Conservation (phyloP, 176 grass and related monocot genomes). For the Canna indica region DNA sequence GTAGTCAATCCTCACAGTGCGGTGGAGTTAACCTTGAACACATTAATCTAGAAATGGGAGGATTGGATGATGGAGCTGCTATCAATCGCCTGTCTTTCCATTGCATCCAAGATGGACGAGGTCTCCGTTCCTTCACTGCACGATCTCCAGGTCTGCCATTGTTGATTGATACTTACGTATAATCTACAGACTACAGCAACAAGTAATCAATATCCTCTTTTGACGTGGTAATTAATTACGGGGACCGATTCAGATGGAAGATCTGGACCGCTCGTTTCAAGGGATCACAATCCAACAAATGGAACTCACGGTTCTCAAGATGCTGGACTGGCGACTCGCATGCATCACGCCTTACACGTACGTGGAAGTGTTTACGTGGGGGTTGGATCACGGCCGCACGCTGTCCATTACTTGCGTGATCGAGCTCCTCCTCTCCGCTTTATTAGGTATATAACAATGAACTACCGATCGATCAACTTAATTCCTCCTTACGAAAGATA, state of each 20-base stretch:
- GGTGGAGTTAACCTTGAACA: neutral
- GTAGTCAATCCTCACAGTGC: neutral
- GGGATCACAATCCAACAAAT: conserved; percentile 40
- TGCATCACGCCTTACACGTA: conserved; percentile 65
- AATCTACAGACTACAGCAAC: neutral
- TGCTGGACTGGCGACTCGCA: conserved; percentile 58
- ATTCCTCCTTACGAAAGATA: too few relatives aligned
- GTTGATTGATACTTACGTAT: neutral
- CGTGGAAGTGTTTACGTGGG: conserved; percentile 8
- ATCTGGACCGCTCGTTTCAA: conserved; percentile 41
- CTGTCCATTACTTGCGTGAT: neutral
- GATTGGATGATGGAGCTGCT: conserved; percentile 87
- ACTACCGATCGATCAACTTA: too few relatives aligned
- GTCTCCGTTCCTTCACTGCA: conserved; percentile 49
- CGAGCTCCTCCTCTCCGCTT: neutral
- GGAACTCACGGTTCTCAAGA: conserved; percentile 69
- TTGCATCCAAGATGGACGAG: conserved; percentile 76
- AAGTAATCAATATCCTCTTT: neutral
- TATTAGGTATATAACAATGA: neutral
- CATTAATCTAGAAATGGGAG: conserved; percentile 52
- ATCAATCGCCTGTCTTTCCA: conserved; percentile 55
- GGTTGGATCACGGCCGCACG: neutral
- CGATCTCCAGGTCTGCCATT: conserved; percentile 45
- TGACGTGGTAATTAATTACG: too few relatives aligned
- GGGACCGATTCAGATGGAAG: conserved; percentile 71